A percentile compares a stretch with the other conserved stretches of the same genome.
Evolutionary conservation across 2,329 filamentous ascomycete genomes (phyloP).

Genomic region (Plenodomus biglobosus): DNA sequence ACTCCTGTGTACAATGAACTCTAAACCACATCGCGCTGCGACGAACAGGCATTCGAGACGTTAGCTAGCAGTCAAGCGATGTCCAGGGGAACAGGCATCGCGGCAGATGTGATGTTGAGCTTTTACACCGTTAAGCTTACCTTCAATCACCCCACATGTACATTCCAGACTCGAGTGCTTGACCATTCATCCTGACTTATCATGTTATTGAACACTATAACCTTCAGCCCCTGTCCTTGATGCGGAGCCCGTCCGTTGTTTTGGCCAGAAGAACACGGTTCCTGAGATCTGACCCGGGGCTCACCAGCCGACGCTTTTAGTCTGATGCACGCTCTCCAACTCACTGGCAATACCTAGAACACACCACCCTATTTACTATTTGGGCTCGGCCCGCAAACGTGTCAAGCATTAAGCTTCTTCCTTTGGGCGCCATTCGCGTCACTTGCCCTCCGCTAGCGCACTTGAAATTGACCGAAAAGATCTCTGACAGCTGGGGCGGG

Average conservation of each 20-base stretch:
- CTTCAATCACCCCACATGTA: neutral
- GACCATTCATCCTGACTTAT: no score
- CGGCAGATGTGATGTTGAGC: neutral
- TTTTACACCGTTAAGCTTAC: neutral
- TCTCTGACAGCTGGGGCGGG: neutral
- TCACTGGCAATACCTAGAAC: neutral
- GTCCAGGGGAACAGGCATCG: neutral
- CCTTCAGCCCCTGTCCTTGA: neutral
- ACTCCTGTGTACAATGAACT: neutral
- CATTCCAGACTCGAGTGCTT: neutral
- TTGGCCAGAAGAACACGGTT: neutral
- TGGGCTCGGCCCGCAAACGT: neutral
- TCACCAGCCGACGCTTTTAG: neutral
- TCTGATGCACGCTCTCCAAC: neutral
- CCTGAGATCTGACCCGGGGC: neutral
- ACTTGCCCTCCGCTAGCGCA: neutral
- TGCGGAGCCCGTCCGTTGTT: neutral
- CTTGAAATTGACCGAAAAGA: neutral
- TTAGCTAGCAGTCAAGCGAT: neutral
- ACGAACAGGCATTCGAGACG: neutral
- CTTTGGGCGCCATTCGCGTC: neutral
- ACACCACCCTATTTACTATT: no score
- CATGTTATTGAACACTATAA: neutral
- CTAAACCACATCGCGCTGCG: neutral
- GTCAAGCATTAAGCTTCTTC: neutral